Evolutionary conservation across 2,329 filamentous ascomycete genomes (phyloP).

Genomic region (Epichloe glyceriae): DNA sequence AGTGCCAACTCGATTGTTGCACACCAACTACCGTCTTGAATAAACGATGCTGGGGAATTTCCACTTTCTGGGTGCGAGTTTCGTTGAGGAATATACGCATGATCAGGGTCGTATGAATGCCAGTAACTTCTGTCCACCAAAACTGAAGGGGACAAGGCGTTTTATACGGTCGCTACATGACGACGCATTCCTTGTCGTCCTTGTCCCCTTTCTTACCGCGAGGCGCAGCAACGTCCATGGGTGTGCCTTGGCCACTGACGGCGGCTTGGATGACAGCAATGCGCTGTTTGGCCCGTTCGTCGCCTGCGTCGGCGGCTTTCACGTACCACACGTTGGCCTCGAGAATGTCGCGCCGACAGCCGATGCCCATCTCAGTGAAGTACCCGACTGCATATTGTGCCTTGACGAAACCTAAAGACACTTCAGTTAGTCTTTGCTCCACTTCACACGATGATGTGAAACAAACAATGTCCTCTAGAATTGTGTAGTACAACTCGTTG

Average conservation of each 20-base stretch:
- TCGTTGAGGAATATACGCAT: neutral
- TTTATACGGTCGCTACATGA: conserved; percentile 32
- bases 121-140: neutral
- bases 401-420: conserved; percentile 44
- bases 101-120: neutral
- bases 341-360: conserved; percentile 83
- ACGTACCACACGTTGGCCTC: conserved; percentile 99
- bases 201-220: conserved; percentile 37
- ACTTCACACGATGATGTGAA: neutral
- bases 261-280: conserved; percentile 78
- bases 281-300: conserved; percentile 78
- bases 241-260: conserved; percentile 43
- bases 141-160: neutral
- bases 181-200: conserved; percentile 43
- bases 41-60: too few species aligned
- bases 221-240: conserved; percentile 43
- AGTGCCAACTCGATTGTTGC: too few species aligned
- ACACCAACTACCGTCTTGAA: too few species aligned
- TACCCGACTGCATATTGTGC: conserved; percentile 95
- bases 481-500: too few species aligned
- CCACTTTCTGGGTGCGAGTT: too few species aligned
- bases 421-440: neutral
- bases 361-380: conserved; percentile 98
- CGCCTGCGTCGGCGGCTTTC: conserved; percentile 80
- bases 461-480: neutral